These are phyloP conservation scores for Cornus kousa DNA, from an alignment of 148 eudicot genomes.

Conservation along the genomic window DNA sequence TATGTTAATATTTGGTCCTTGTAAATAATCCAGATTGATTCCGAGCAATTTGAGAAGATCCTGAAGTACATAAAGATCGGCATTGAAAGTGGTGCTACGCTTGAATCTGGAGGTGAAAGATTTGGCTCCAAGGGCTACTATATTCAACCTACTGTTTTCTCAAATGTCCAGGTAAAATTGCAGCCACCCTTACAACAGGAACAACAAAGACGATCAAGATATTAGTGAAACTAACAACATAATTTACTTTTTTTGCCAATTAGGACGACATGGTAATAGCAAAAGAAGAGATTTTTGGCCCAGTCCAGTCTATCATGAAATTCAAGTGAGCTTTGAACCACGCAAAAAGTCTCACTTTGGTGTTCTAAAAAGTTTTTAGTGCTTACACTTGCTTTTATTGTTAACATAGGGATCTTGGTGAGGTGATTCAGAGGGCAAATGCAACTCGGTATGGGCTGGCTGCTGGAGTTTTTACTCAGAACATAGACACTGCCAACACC, in stretches of 20 bases:
- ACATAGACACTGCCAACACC: slow-evolving; percentile 60
- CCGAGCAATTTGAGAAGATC: slow-evolving; percentile 57
- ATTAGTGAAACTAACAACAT: not conserved
- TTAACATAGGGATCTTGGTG: slow-evolving; percentile 41
- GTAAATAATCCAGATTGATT: slow-evolving; percentile 41
- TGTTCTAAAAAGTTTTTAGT: not conserved
- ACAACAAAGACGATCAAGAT: not conserved
- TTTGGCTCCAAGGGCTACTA: slow-evolving; percentile 54
- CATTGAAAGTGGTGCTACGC: slow-evolving; percentile 48
- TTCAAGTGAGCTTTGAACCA: slow-evolving; percentile 42
- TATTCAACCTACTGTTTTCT: slow-evolving; percentile 67
- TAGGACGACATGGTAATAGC: slow-evolving; percentile 67
- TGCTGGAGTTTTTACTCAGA: slow-evolving; percentile 62
- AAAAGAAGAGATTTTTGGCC: slow-evolving; percentile 65
- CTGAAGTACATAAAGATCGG: slow-evolving; percentile 51
- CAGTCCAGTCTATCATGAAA: slow-evolving; percentile 62
- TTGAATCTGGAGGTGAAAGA: slow-evolving; percentile 55
- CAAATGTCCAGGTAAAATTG: slow-evolving; percentile 40
- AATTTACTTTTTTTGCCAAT: not conserved
- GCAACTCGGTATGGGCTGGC: slow-evolving; percentile 50
- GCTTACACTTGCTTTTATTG: not conserved
- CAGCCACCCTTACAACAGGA: not conserved
- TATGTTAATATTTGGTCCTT: not conserved
- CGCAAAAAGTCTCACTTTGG: not conserved
- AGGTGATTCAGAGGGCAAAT: slow-evolving; percentile 54